phyloP scores from a whole-genome alignment of 306 rosid species.

The Ziziphus jujuba region DNA sequence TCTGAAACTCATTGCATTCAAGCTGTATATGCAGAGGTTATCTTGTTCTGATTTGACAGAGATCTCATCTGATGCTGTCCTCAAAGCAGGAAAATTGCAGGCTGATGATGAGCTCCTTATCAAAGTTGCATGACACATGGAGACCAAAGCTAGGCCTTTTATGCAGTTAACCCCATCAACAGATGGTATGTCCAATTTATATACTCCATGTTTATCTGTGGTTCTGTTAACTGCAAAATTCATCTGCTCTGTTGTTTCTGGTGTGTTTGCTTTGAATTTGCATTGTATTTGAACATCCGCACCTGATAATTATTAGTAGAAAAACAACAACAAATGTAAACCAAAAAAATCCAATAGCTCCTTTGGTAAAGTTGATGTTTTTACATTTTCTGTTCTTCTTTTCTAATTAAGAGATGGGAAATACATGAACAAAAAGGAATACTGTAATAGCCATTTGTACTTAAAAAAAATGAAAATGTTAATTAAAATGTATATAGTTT shows the following conservation, averaged over 20 bases:
- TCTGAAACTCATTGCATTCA: constrained; percentile 56
- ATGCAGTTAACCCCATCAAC: constrained; percentile 60
- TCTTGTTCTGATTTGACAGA: constrained; percentile 58
- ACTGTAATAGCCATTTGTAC: too few species aligned
- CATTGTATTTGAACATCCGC: constrained; percentile 66
- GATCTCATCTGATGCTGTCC: constrained; percentile 41
- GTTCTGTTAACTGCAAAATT: constrained; percentile 55
- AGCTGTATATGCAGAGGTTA: constrained; percentile 59
- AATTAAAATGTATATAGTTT: too few species aligned
- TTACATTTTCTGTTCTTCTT: too few species aligned
- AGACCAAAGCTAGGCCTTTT: constrained; percentile 45
- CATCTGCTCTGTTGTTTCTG: constrained; percentile 45
- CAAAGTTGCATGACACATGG: constrained; percentile 59
- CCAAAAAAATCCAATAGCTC: background rate
- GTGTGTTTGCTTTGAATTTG: constrained; percentile 60
- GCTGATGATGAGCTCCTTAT: constrained; percentile 37
- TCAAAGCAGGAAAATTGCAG: constrained; percentile 53
- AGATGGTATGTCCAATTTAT: constrained; percentile 56
- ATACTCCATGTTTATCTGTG: constrained; percentile 53
- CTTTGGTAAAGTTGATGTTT: too few species aligned
- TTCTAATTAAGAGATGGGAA: too few species aligned
- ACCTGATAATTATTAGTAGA: constrained; percentile 36
- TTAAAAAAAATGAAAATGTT: too few species aligned
- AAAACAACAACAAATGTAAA: background rate
- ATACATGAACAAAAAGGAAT: too few species aligned